phyloP scores from a whole-genome alignment of 2,329 filamentous ascomycete genomes.

The Trichoderma sp. region DNA sequence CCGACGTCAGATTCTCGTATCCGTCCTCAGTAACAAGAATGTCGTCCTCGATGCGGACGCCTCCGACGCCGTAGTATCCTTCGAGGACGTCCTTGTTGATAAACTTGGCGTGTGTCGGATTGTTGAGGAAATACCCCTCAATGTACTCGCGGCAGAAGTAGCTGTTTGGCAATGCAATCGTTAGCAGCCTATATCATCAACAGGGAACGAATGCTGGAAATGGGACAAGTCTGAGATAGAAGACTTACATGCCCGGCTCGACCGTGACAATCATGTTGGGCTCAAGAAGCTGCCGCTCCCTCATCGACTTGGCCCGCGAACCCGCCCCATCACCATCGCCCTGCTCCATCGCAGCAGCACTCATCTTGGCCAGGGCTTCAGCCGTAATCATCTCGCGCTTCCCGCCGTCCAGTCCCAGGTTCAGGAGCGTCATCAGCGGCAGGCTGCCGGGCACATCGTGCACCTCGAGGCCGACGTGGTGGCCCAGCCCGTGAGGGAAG shows the following conservation, averaged over 20 bases:
- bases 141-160: conserved; percentile 78
- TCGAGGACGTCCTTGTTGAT: conserved; percentile 68
- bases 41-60: conserved; percentile 91
- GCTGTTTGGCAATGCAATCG: conserved; percentile 41
- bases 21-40: conserved; percentile 77
- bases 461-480: conserved; percentile 67
- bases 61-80: conserved; percentile 76
- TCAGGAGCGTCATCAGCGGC: conserved; percentile 36
- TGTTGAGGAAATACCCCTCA: conserved; percentile 66
- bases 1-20: conserved; percentile 79
- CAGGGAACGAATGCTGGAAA: not conserved
- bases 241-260: conserved; percentile 68
- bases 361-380: conserved; percentile 40
- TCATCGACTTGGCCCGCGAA: conserved; percentile 35
- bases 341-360: conserved; percentile 34
- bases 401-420: conserved; percentile 39
- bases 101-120: conserved; percentile 60
- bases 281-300: conserved; percentile 49
- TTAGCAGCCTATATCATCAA: conserved; percentile 1
- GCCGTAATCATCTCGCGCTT: conserved; percentile 49
- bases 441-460: conserved; percentile 57
- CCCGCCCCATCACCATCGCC: conserved; percentile 33
- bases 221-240: too few species aligned
- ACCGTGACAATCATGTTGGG: conserved; percentile 74
- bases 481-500: conserved; percentile 67